Evolutionary conservation across 2,329 filamentous ascomycete species (phyloP).

Genomic region (Colletotrichum abscissum): DNA sequence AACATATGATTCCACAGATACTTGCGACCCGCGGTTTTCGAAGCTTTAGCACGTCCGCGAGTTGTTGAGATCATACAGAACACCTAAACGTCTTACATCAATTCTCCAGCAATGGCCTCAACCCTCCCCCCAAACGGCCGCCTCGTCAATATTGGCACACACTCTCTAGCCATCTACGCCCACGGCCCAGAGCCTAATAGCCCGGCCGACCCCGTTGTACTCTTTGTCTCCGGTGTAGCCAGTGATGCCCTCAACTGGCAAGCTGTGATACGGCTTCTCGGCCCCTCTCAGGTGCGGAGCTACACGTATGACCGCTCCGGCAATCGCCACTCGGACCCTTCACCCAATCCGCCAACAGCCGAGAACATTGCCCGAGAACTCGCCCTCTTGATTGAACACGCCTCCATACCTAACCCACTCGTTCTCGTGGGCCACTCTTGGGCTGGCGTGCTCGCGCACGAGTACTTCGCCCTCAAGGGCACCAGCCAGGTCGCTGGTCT

Average conservation of each 20-base stretch:
- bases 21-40: not conserved
- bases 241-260: constrained; percentile 26
- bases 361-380: constrained; percentile 20
- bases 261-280: constrained; percentile 6
- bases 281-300: constrained; percentile 2
- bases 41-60: not conserved
- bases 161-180: constrained; percentile 18
- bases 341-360: not conserved
- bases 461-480: constrained; percentile 9
- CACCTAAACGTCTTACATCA: not conserved
- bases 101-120: not conserved
- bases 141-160: constrained; percentile 22
- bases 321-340: constrained; percentile 14
- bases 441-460: constrained; percentile 20
- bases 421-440: constrained; percentile 17
- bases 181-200: constrained; percentile 2
- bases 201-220: not conserved
- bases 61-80: not conserved
- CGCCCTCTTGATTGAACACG: not conserved
- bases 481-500: not conserved
- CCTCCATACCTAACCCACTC: not conserved
- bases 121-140: constrained; percentile 5
- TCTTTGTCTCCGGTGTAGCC: constrained; percentile 15
- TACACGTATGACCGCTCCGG: constrained; percentile 22
- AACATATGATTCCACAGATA: not conserved